phyloP scores from a whole-genome alignment of 2,329 filamentous ascomycete species.

The Ceratocystis variospora region DNA sequence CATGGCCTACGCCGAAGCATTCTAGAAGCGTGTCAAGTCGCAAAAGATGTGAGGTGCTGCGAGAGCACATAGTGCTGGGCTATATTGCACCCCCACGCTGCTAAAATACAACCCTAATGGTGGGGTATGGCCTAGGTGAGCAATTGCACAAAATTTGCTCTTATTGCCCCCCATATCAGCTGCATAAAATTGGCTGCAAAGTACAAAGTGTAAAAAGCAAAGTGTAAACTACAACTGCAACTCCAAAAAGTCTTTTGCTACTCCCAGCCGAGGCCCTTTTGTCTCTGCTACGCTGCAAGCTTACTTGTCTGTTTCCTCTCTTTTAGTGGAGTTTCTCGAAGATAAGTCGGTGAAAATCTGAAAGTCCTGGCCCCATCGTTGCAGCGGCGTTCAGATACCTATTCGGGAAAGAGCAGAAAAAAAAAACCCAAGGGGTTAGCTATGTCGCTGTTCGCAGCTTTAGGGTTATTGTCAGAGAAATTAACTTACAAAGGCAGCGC shows the following conservation, averaged over 20 bases:
- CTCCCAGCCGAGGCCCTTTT: not conserved
- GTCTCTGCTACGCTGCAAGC: not conserved
- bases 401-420: not conserved
- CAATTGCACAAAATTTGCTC: not conserved
- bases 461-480: not conserved
- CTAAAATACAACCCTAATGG: not conserved
- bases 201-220: too few relatives aligned
- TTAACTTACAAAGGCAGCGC: not conserved
- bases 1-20: not conserved
- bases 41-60: not conserved
- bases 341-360: not conserved
- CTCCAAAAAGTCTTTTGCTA: not conserved
- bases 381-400: not conserved
- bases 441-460: not conserved
- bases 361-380: not conserved
- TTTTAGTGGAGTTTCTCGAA: slow-evolving; percentile 1
- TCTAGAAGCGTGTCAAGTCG: not conserved
- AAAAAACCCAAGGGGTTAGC: not conserved
- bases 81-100: not conserved
- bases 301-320: not conserved
- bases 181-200: not conserved
- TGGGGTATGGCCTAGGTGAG: not conserved
- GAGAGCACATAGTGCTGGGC: too few relatives aligned
- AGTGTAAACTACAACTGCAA: not conserved
- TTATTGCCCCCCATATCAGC: not conserved